Evolutionary conservation across 108 stramenopile species (phyloP).

Genomic region (Chaetoceros tenuissimus): DNA sequence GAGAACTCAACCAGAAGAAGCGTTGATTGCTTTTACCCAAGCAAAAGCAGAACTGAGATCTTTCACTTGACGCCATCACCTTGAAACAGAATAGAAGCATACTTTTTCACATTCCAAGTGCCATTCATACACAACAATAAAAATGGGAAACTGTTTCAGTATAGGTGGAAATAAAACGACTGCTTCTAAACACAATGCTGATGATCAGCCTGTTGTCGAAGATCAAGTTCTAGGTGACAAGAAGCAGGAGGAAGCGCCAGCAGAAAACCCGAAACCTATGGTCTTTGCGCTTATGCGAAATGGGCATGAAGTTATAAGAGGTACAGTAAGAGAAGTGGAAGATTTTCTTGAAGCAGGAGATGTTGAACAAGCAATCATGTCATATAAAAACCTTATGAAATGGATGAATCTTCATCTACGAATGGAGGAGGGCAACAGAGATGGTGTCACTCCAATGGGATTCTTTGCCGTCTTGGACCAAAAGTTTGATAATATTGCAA

Average conservation of each 20-base stretch:
- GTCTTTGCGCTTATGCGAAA: conserved; percentile 29
- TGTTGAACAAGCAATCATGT: conserved; percentile 4
- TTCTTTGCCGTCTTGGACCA: conserved; percentile 10
- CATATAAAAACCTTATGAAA: conserved; percentile 5
- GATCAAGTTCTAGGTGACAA: no score
- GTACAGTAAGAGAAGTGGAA: conserved; percentile 8
- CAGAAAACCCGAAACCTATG: conserved; percentile 20
- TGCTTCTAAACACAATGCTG: no score
- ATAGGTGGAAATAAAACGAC: no score
- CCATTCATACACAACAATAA: no score
- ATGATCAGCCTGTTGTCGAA: no score
- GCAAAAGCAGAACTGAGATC: no score
- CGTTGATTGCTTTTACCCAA: no score
- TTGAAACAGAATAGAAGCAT: no score
- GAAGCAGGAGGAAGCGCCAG: not conserved
- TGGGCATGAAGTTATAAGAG: conserved; percentile 29
- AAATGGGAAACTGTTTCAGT: no score
- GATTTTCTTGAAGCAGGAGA: conserved; percentile 11
- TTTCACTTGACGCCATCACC: no score
- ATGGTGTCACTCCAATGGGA: conserved; percentile 7
- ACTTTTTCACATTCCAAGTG: no score
- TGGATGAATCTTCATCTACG: conserved; percentile 12
- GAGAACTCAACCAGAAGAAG: no score
- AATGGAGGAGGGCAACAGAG: conserved; percentile 24
- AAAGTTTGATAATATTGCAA: conserved; percentile 8